A percentile compares a stretch with the other conserved stretches of the same genome.
Evolutionary conservation across 2,329 filamentous ascomycete species (phyloP).

Genomic region (Colletotrichum australisinense): DNA sequence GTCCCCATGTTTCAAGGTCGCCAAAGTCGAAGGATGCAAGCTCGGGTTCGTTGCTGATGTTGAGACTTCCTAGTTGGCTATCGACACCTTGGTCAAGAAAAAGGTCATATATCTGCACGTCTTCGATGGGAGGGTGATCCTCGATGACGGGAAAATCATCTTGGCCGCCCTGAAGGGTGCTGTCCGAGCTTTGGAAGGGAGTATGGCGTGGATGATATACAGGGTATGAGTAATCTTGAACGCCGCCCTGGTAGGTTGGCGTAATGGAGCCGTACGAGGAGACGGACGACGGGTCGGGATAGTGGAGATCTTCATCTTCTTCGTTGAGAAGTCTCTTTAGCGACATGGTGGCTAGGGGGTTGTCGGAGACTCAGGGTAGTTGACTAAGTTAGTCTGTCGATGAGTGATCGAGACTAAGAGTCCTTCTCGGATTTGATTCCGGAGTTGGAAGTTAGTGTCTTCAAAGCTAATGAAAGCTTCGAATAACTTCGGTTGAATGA

Average conservation of each 20-base stretch:
- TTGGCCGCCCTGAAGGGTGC: background rate
- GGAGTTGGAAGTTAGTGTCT: too few relatives aligned
- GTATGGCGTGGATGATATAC: conserved; percentile 14
- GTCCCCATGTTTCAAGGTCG: conserved; percentile 2
- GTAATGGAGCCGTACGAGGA: conserved; percentile 28
- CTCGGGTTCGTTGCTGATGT: background rate
- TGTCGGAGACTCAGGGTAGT: background rate
- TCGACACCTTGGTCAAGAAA: background rate
- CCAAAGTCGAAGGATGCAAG: background rate
- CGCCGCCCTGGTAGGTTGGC: conserved; percentile 26
- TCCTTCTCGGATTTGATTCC: background rate
- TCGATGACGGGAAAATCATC: background rate
- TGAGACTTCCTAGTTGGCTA: background rate
- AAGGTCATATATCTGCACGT: background rate
- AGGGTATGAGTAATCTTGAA: conserved; percentile 15
- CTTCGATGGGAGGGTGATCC: background rate
- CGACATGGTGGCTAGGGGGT: conserved; percentile 8
- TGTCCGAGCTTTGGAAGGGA: conserved; percentile 2
- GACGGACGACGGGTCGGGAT: conserved; percentile 19
- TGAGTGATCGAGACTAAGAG: background rate
- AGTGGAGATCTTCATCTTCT: conserved; percentile 24
- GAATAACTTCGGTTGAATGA: background rate
- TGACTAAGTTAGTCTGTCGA: background rate
- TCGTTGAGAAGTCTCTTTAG: conserved; percentile 35
- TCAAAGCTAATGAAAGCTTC: background rate